Base-by-base conservation (phyloP, 306 rosid genomes). In the Acacia crassicarpa region DNA sequence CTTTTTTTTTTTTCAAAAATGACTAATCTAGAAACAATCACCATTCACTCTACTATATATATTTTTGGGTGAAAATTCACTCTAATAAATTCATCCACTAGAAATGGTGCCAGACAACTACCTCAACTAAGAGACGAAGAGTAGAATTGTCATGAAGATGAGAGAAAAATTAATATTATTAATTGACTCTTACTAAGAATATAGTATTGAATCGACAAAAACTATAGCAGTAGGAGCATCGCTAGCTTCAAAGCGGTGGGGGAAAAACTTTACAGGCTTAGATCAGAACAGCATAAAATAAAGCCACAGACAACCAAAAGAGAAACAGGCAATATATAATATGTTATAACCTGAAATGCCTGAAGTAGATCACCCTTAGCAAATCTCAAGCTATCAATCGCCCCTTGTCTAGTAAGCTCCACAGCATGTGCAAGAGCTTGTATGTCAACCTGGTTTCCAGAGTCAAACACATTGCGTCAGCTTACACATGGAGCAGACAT, bases 391-490 rank as follows among this genome's bases (percentile, higher is more conserved):
- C 99, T 96, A 85, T 96, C 99, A 73, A 96, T 89, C 33, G 99
- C 98, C 86, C 97, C 99, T 82, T 96, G 98, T 84, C 99, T 91
- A 32, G 94, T 93, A 80, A 96, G 98, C 87, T 93, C 98, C 67
- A 96, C 99, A 81, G 99, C 99, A 84, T 96, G 99, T 45, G 92
- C 97, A 78, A 96, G 98, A 82, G 99, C 99, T 86, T 96, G 99
- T 81, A 93, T 90, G 91, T 96, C 99, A 83, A 91, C 97, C 99
- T 96, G 91, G 78, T 87, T 89, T 83, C 45, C 76, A 81, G 23
- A 86, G 67, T 62, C 78, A 85, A 83, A 71, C 81, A 85, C 25
- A 48, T 41, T 16, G 66, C 33, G 19, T 79, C 75, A 74, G 74
- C 76, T 59, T 54, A 83, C 48, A 45, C 30, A 81, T 73, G 49